phyloP scores from a whole-genome alignment of 2,329 filamentous ascomycete species.

The Lecanoromycetidae sp. region DNA sequence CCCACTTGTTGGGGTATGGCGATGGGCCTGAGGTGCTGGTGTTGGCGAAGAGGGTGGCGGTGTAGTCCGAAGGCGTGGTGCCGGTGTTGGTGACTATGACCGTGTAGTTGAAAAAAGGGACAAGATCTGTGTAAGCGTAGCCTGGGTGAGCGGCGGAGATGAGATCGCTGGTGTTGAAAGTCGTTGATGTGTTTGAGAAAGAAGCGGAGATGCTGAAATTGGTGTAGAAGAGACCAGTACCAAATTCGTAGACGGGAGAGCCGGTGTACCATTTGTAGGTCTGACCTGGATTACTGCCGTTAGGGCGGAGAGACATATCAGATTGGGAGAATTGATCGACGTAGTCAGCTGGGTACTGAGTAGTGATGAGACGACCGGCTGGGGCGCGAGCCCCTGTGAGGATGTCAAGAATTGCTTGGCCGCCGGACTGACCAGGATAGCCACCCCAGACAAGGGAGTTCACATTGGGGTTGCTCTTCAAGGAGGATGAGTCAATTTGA shows the following conservation, averaged over 20 bases:
- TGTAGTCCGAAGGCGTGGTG: conserved; percentile 28
- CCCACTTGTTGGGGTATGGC: conserved; percentile 33
- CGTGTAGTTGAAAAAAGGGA: conserved; percentile 29
- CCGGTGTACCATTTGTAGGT: conserved; percentile 35
- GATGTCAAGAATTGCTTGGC: conserved; percentile 31
- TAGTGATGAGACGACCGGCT: conserved; percentile 31
- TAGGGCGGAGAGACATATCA: conserved; percentile 32
- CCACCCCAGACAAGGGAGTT: conserved; percentile 34
- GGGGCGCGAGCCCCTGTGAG: conserved; percentile 31
- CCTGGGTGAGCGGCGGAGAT: not conserved
- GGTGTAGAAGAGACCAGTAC: conserved; percentile 35
- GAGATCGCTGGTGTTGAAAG: not conserved
- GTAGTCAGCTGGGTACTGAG: conserved; percentile 32
- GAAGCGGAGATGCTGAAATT: conserved; percentile 26
- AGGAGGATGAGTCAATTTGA: conserved; percentile 31
- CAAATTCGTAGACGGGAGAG: conserved; percentile 31
- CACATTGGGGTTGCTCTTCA: conserved; percentile 30
- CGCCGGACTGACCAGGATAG: conserved; percentile 35
- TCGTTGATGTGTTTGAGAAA: conserved; percentile 5
- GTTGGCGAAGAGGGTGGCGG: conserved; percentile 30
- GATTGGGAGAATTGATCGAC: conserved; percentile 30
- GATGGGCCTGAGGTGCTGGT: conserved; percentile 27
- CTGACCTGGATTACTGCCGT: conserved; percentile 29
- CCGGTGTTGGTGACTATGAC: conserved; percentile 30
- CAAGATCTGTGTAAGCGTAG: conserved; percentile 24